A percentile compares a stretch with the other conserved stretches of the same genome.
Conservation (phyloP, 768 basidiomycete genomes). For the Amylocystis lapponica region DNA sequence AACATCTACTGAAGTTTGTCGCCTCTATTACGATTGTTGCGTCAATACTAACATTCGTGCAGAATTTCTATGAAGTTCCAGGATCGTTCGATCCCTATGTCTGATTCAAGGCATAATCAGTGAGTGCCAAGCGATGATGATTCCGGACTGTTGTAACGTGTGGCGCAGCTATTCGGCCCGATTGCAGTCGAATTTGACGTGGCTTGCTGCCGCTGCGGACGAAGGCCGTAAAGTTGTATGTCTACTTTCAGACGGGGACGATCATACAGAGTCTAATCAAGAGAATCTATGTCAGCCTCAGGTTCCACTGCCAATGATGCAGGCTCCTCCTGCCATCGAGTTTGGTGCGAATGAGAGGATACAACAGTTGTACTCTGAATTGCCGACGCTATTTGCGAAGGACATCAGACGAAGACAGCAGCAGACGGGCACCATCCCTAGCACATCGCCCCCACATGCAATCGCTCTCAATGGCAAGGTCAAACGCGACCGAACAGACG, state of each 20-base stretch:
- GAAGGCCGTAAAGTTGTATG: slow-evolving; percentile 42
- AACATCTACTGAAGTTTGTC: slow-evolving; percentile 71
- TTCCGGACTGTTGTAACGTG: too few relatives aligned
- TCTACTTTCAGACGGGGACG: not conserved
- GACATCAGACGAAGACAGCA: slow-evolving; percentile 24
- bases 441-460: slow-evolving; percentile 18
- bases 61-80: slow-evolving; percentile 65
- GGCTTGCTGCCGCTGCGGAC: slow-evolving; percentile 67
- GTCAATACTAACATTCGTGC: not conserved
- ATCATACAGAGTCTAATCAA: slow-evolving; percentile 18
- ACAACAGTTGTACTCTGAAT: slow-evolving; percentile 55
- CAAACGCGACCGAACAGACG: slow-evolving; percentile 62
- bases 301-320: slow-evolving; percentile 51
- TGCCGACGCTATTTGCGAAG: slow-evolving; percentile 58
- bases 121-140: too few relatives aligned
- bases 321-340: slow-evolving; percentile 46
- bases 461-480: slow-evolving; percentile 24
- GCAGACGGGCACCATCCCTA: slow-evolving; percentile 15
- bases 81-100: slow-evolving; percentile 37
- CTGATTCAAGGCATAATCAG: slow-evolving; percentile 53
- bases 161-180: slow-evolving; percentile 53
- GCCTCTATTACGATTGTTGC: too few relatives aligned
- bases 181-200: slow-evolving; percentile 65
- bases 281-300: slow-evolving; percentile 21
- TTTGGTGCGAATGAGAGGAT: slow-evolving; percentile 54